Evolutionary conservation across 228 moss, liverwort and hornwort genomes (phyloP), one percentile per base, ranked within the genome.

Genomic region (Sphagnum fallax): DNA sequence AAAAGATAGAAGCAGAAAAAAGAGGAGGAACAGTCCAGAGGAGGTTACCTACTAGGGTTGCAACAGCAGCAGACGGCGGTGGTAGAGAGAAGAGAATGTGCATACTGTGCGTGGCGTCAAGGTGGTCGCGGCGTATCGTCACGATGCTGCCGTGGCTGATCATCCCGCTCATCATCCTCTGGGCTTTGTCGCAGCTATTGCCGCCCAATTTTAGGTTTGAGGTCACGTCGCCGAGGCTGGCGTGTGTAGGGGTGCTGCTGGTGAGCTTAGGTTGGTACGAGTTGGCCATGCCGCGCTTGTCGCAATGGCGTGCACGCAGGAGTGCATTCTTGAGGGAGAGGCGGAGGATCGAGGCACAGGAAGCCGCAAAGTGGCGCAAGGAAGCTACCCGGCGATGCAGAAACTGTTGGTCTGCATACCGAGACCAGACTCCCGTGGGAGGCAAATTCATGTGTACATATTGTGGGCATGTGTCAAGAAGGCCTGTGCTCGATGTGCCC

Each of bases 81-180:
- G 32, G 32, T 32, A 32, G 2, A 32, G 32, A 32, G 32, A 32
- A 32, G 32, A 89, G 76, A 79, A 87, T 92, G 92, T 92, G 92
- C 85, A 87, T 92, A 82, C 85, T 92, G 74, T 92, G 92, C 61
- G 83, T 92, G 79, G 92, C 92, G 59, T 92, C 92, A 83, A 89
- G 87, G 85, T 92, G 92, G 92, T 92, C 89, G 67, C 92, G 92
- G 76, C 92, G 92, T 74, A 89, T 92, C 81, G 92, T 92, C 71
- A 89, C 92, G 76, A 83, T 92, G 83, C 83, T 92, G 66, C 92
- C 92, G 71, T 92, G 92, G 92, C 83, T 92, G 11, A 89, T 92
- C 66, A 87, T 92, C 67, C 91, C 92, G 63, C 87, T 92, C 60
- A 89, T 92, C 70, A 83, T 92, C 66, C 74, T 92, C 53, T 92